Evolutionary conservation across 352 stramenopile species (phyloP), one percentile per base, ranked within the genome.

Genomic region (Globisporangium abappressorium): DNA sequence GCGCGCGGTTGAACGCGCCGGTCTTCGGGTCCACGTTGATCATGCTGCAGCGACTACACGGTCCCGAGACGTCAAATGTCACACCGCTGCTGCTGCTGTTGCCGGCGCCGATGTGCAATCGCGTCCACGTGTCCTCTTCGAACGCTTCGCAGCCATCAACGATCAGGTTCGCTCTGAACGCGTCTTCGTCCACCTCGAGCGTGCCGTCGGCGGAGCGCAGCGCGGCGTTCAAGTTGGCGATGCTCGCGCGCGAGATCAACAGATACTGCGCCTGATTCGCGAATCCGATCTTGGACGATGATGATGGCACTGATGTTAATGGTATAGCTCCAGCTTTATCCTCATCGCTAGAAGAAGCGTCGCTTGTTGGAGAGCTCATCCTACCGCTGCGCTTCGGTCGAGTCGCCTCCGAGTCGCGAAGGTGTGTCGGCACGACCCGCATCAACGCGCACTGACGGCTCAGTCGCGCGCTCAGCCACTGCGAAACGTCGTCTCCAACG

Each of bases 11-110:
- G 65, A 86, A 90, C 20, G 74, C 70, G 8, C 85, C 84, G 5
- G 84, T 94, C 54, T 71, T 69, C 33, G 78, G 88, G 68, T 97
- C 81, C 59, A 97, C 78, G 62, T 96, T 95, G 70, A 95, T 85
- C 76, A 94, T 90, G 43, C 74, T 84, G 68, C 88, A 97, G 64
- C 90, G 87, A 26, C 76, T 82, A 71, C 85, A 95, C 22, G 84
- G 81, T 3, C 85, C 87, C 22, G 79, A 79, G 43, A 93, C 76
- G 62, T 85, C 76, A 38, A 93, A 91, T 59, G 59, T 43, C 9
- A 51, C 56, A 5, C 68, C 75, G 2, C 3, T 56, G 18, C 8
- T n/a, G 5, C 15, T 54, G 9, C 6, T 30, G 22, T 47, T 24
- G 11, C 14, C 46, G 9, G 11, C 20, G 15, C 36, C 38, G n/a